These are phyloP conservation scores for Phragmites australis DNA, from an alignment of 176 grass and related monocot species.

Conservation along the genomic window DNA sequence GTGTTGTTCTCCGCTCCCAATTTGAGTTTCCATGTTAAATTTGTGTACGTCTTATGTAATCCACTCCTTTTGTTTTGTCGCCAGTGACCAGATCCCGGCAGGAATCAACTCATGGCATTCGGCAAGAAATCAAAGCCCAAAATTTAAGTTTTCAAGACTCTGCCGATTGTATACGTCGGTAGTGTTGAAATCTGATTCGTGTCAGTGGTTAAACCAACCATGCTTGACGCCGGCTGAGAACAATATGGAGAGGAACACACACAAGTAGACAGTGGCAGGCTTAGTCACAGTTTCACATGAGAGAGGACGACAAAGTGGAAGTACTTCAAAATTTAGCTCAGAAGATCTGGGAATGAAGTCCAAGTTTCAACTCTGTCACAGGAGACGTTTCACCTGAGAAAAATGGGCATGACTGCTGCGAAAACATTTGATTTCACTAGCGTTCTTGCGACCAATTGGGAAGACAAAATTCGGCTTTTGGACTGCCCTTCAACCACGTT, in stretches of 20 bases:
- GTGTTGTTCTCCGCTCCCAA: too few species aligned
- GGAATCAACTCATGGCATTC: too few species aligned
- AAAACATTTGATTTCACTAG: background rate
- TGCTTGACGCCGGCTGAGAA: background rate
- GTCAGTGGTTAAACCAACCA: background rate
- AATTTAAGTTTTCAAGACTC: background rate
- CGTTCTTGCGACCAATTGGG: background rate
- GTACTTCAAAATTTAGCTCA: background rate
- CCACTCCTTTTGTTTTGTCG: background rate
- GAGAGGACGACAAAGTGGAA: constrained; percentile 9
- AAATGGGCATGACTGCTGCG: background rate
- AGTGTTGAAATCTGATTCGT: background rate
- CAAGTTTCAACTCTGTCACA: background rate
- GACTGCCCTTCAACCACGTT: constrained; percentile 21
- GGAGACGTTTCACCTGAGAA: background rate
- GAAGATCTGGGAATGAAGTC: background rate
- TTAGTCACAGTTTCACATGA: background rate
- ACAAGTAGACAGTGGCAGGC: too few species aligned
- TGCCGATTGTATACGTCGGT: background rate
- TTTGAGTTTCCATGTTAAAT: too few species aligned
- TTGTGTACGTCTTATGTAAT: too few species aligned
- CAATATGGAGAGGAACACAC: background rate
- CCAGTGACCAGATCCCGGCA: too few species aligned
- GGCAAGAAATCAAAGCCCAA: background rate
- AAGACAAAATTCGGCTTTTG: background rate